Conservation (phyloP, 2,329 filamentous ascomycete genomes). For the Nothophaeocryptopus gaeumannii region DNA sequence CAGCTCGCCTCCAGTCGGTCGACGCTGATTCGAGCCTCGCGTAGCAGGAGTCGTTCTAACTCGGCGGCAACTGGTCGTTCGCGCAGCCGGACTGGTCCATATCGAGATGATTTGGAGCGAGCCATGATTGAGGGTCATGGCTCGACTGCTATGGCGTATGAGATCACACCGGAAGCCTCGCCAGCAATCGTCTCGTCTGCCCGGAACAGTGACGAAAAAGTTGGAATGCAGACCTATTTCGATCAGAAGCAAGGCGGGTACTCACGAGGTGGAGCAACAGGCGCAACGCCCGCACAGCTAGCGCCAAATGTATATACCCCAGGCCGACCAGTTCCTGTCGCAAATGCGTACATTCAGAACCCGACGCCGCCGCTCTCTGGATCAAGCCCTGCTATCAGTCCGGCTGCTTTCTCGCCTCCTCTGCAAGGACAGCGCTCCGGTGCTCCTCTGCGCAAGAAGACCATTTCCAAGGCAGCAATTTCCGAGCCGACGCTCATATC, state of each 20-base stretch:
- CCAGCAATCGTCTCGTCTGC: constrained; percentile 17
- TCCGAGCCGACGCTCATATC: constrained; percentile 58
- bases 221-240: constrained; percentile 26
- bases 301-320: constrained; percentile 24
- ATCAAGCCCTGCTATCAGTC: constrained; percentile 42
- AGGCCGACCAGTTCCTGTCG: constrained; percentile 17
- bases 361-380: constrained; percentile 54
- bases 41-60: constrained; percentile 52
- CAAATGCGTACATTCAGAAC: constrained; percentile 49
- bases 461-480: constrained; percentile 60
- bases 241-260: constrained; percentile 22
- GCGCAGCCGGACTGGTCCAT: constrained; percentile 50
- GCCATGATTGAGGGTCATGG: constrained; percentile 49
- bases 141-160: constrained; percentile 30
- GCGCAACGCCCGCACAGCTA: constrained; percentile 20
- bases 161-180: constrained; percentile 18
- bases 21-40: constrained; percentile 3
- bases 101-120: constrained; percentile 53
- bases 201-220: constrained; percentile 16
- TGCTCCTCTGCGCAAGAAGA: constrained; percentile 53
- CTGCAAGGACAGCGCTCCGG: constrained; percentile 28
- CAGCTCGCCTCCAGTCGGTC: constrained; percentile 20
- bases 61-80: constrained; percentile 54
- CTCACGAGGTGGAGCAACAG: constrained; percentile 1
- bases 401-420: constrained; percentile 23